Conservation (phyloP, 352 stramenopile species). For the Phytophthora citrophthora region DNA sequence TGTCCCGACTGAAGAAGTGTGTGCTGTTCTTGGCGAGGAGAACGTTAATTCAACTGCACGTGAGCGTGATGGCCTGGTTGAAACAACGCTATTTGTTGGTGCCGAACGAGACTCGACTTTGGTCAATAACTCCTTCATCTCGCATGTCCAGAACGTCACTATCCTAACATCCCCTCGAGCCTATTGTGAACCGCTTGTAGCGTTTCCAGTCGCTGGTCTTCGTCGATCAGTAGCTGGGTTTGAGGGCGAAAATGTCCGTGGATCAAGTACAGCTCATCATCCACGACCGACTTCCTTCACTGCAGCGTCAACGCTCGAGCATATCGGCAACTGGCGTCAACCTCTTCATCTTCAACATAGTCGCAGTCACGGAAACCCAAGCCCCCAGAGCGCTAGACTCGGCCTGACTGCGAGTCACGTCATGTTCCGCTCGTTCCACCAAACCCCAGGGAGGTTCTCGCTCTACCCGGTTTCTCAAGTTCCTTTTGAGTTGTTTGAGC, state of each 20-base stretch:
- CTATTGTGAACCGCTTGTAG: constrained; percentile 45
- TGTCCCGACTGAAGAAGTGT: constrained; percentile 14
- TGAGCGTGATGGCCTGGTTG: constrained; percentile 22
- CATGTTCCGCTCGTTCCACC: constrained; percentile 33
- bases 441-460: constrained; percentile 48
- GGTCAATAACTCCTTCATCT: constrained; percentile 53
- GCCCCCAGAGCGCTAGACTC: constrained; percentile 5
- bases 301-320: constrained; percentile 12
- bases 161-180: constrained; percentile 53
- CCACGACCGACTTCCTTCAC: constrained; percentile 34
- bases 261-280: background rate
- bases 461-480: constrained; percentile 78
- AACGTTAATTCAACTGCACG: constrained; percentile 28
- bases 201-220: background rate
- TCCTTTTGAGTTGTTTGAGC: constrained; percentile 78
- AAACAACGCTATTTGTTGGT: constrained; percentile 58
- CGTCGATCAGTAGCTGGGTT: constrained; percentile 19
- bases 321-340: constrained; percentile 16
- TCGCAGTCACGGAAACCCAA: constrained; percentile 27
- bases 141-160: constrained; percentile 49
- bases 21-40: constrained; percentile 18
- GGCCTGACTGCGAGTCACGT: constrained; percentile 18
- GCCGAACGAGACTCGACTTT: constrained; percentile 58
- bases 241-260: constrained; percentile 1
- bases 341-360: constrained; percentile 29